Evolutionary conservation across 192 early-diverging fungal species (phyloP).

Genomic region (Podila verticillata): DNA sequence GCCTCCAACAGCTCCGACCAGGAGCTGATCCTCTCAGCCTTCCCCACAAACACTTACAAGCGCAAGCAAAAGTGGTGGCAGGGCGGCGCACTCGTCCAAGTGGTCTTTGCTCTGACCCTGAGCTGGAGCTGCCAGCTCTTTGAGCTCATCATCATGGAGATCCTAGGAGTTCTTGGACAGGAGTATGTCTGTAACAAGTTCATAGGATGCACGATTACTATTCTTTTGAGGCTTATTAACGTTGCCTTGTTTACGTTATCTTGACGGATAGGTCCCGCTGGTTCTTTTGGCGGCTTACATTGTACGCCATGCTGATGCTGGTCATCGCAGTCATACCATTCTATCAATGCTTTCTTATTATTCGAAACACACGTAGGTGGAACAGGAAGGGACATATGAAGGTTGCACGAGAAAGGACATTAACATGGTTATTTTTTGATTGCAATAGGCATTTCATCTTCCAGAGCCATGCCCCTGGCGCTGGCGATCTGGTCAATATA

Average conservation of each 20-base stretch:
- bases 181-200: slow-evolving; percentile 42
- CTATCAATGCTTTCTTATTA: slow-evolving; percentile 75
- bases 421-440: background rate
- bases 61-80: slow-evolving; percentile 56
- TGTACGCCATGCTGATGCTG: slow-evolving; percentile 73
- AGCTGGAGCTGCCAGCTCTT: slow-evolving; percentile 82
- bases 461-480: slow-evolving; percentile 38
- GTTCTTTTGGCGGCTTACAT: slow-evolving; percentile 78
- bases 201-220: background rate
- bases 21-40: slow-evolving; percentile 41
- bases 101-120: slow-evolving; percentile 81
- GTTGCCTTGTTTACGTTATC: background rate
- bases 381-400: no score
- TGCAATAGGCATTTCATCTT: slow-evolving; percentile 26
- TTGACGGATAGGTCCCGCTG: slow-evolving; percentile 65
- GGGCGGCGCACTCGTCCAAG: slow-evolving; percentile 69
- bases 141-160: slow-evolving; percentile 86
- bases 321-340: slow-evolving; percentile 80
- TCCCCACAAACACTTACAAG: slow-evolving; percentile 42
- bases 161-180: slow-evolving; percentile 72
- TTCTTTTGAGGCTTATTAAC: background rate
- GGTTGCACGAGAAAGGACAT: no score
- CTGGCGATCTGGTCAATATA: slow-evolving; percentile 41
- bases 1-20: slow-evolving; percentile 60
- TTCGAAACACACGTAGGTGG: slow-evolving; percentile 52